Conservation (phyloP, 805 yeast genomes). For the Candida awuae region DNA sequence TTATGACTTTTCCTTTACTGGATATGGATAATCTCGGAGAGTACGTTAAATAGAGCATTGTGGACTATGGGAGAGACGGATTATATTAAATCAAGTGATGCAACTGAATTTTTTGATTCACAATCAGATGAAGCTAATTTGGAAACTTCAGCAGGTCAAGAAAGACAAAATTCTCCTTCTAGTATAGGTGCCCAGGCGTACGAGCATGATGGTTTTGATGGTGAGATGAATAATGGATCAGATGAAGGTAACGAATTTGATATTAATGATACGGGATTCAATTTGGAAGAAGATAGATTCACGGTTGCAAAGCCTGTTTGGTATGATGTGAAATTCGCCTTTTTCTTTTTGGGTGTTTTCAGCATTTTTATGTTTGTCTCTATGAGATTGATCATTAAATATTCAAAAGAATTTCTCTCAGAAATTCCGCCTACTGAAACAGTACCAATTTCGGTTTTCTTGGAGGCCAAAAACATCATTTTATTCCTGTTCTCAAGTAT, state of each 20-base stretch:
- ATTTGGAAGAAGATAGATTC: constrained; percentile 48
- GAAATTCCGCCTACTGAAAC: constrained; percentile 5
- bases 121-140: too few species aligned
- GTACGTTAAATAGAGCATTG: too few species aligned
- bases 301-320: constrained; percentile 52
- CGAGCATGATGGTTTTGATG: constrained; percentile 1
- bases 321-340: constrained; percentile 66
- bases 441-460: constrained; percentile 2
- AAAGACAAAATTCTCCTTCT: too few species aligned
- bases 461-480: constrained; percentile 32
- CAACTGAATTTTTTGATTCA: too few species aligned
- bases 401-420: constrained; percentile 2
- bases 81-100: too few species aligned
- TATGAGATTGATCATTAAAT: constrained; percentile 8
- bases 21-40: too few species aligned
- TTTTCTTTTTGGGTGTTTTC: constrained; percentile 19
- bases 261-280: constrained; percentile 5
- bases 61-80: too few species aligned
- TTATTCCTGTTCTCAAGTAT: constrained; percentile 59
- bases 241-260: constrained; percentile 1
- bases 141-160: too few species aligned
- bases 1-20: too few species aligned
- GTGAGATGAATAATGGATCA: not conserved
- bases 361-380: constrained; percentile 5
- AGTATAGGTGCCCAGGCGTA: not conserved